Conservation (phyloP, 805 yeast species). For the Metschnikowia arizonensis region DNA sequence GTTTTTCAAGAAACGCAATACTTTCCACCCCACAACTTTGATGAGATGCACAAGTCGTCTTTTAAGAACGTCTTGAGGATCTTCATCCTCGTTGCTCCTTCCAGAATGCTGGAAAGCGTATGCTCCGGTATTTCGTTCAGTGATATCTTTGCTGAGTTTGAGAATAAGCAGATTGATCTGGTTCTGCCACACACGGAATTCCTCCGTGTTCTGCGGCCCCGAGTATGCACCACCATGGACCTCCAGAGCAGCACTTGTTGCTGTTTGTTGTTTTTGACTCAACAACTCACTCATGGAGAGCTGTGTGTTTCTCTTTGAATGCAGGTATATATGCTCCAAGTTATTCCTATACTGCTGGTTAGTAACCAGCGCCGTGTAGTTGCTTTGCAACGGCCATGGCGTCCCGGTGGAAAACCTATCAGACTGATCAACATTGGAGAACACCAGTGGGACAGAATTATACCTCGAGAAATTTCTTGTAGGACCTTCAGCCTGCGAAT, state of each 20-base stretch:
- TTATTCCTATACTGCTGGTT: conserved; percentile 31
- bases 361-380: conserved; percentile 24
- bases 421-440: conserved; percentile 21
- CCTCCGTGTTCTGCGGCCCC: conserved; percentile 25
- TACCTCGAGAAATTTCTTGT: conserved; percentile 1
- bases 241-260: conserved; percentile 5
- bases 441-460: conserved; percentile 16
- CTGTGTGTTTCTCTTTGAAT: conserved; percentile 38
- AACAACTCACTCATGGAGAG: conserved; percentile 33
- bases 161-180: conserved; percentile 47
- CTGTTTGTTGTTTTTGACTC: conserved; percentile 25
- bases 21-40: conserved; percentile 27
- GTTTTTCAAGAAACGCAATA: conserved; percentile 29
- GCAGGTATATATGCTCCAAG: conserved; percentile 42
- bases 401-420: conserved; percentile 38
- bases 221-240: conserved; percentile 4
- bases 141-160: conserved; percentile 40
- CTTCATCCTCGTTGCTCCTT: conserved; percentile 9
- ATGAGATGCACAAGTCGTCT: conserved; percentile 22
- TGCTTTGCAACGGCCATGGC: conserved; percentile 31
- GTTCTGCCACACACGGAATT: conserved; percentile 50
- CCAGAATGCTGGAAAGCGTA: conserved; percentile 10
- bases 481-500: background rate
- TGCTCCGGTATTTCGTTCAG: background rate
- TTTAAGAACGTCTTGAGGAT: conserved; percentile 16